Evolutionary conservation across 1,139 yeast species (phyloP).

Genomic region (Zygosaccharomyces pseudobailii): DNA sequence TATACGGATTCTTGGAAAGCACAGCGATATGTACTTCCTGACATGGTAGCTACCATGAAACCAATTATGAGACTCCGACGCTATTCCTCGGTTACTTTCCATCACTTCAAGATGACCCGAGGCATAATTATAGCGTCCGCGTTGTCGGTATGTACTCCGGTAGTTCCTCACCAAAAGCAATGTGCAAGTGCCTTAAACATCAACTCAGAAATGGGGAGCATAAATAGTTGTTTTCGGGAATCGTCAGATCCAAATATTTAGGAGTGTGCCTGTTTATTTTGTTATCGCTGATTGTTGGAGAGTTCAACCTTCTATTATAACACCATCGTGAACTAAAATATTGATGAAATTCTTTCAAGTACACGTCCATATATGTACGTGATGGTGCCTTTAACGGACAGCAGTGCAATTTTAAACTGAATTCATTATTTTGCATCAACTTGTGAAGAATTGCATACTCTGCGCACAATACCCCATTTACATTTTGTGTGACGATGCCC

Average conservation of each 20-base stretch:
- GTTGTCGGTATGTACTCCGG: neutral
- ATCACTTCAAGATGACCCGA: neutral
- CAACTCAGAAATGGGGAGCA: neutral
- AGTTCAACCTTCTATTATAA: neutral
- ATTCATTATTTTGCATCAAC: neutral
- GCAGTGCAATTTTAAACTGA: neutral
- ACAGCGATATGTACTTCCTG: neutral
- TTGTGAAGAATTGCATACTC: neutral
- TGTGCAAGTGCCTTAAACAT: neutral
- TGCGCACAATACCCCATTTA: neutral
- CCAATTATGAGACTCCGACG: neutral
- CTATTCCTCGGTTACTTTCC: neutral
- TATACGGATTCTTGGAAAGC: neutral
- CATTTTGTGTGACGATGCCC: neutral
- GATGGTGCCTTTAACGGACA: neutral
- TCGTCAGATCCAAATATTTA: neutral
- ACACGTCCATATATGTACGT: neutral
- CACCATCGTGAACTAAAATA: neutral
- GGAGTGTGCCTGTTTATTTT: neutral
- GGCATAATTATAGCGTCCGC: neutral
- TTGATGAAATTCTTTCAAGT: neutral
- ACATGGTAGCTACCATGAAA: neutral
- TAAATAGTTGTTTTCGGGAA: neutral
- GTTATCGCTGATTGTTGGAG: neutral
- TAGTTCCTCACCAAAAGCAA: neutral